phyloP scores from a whole-genome alignment of 83 land plant genomes.

The Thuja plicata region DNA sequence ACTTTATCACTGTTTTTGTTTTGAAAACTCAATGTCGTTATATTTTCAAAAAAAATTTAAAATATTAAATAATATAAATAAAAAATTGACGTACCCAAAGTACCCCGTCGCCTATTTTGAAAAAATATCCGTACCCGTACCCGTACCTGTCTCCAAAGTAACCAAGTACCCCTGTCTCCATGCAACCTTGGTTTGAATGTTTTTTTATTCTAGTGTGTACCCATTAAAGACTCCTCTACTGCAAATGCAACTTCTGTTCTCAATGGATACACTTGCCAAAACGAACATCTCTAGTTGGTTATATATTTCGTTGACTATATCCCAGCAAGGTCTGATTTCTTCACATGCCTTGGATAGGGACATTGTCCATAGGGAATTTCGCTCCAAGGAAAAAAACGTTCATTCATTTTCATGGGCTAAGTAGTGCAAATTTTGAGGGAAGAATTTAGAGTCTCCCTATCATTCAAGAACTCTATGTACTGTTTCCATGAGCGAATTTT shows the following conservation, averaged over 20 bases:
- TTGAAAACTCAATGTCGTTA: too few relatives aligned
- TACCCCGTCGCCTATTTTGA: too few relatives aligned
- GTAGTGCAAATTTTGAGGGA: not conserved
- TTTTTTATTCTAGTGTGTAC: not conserved
- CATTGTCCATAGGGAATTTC: not conserved
- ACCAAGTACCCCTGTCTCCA: too few relatives aligned
- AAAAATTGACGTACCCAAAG: too few relatives aligned
- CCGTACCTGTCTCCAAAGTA: too few relatives aligned
- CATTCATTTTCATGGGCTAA: not conserved
- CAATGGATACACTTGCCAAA: not conserved
- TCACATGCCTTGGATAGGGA: not conserved
- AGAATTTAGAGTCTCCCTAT: not conserved
- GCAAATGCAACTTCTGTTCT: not conserved
- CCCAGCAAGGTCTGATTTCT: not conserved
- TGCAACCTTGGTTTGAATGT: too few relatives aligned
- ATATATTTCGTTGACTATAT: not conserved
- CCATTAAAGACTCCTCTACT: not conserved
- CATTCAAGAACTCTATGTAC: not conserved
- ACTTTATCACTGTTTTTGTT: too few relatives aligned
- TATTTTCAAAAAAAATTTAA: too few relatives aligned
- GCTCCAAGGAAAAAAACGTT: not conserved
- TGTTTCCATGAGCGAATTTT: not conserved
- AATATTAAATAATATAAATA: too few relatives aligned
- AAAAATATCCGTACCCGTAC: too few relatives aligned
- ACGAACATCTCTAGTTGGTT: not conserved